Conservation (phyloP, 164 flowering plant genomes). For the Magnolia officinalis region DNA sequence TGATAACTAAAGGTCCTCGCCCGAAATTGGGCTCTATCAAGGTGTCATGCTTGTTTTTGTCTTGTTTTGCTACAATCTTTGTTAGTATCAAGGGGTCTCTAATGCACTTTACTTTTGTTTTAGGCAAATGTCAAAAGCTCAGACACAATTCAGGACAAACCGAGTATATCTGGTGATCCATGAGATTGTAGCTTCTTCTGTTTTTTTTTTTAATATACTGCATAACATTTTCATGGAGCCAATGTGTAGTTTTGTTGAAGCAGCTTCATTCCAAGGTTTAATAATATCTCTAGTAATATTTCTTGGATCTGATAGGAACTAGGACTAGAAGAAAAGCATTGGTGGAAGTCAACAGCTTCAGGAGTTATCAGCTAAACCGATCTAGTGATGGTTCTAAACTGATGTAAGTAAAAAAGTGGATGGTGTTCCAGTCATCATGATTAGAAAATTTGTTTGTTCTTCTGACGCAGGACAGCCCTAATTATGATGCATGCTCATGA, state of each 20-base stretch:
- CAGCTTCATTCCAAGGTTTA: background rate
- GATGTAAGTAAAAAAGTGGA: background rate
- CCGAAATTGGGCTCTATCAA: background rate
- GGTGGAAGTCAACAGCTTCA: constrained; percentile 25
- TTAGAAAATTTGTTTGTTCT: background rate
- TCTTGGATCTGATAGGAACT: constrained; percentile 35
- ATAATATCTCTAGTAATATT: background rate
- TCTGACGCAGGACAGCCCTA: too few species aligned
- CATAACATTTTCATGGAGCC: background rate
- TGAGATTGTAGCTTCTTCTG: background rate
- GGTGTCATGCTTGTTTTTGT: background rate
- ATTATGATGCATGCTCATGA: too few species aligned
- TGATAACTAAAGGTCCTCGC: background rate
- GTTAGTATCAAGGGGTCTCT: background rate
- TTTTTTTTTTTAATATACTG: background rate
- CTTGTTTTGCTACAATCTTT: background rate
- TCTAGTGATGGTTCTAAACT: constrained; percentile 41
- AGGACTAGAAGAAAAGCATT: constrained; percentile 30
- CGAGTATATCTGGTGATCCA: constrained; percentile 4
- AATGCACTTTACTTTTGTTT: background rate
- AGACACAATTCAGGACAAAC: background rate
- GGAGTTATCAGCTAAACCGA: constrained; percentile 29
- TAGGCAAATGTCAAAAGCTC: background rate
- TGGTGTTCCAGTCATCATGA: background rate
- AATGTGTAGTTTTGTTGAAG: background rate